phyloP scores from a whole-genome alignment of 2,329 filamentous ascomycete genomes.

The Aspergillus quadrilineatus region DNA sequence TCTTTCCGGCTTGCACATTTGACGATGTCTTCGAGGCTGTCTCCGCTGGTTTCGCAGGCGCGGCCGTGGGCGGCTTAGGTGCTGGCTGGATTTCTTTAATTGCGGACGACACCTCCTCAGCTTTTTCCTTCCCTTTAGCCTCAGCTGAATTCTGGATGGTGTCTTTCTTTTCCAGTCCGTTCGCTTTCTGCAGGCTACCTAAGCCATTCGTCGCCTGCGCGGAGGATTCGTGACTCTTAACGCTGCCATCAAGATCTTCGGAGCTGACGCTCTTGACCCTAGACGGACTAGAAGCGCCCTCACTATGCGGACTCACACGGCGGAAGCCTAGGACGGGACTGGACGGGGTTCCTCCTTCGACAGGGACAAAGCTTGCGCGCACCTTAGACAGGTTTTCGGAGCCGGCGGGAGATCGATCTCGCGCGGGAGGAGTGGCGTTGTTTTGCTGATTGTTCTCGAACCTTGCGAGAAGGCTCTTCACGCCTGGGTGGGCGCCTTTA shows the following conservation, averaged over 20 bases:
- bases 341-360: conserved; percentile 56
- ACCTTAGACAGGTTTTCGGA: conserved; percentile 65
- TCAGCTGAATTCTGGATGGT: conserved; percentile 10
- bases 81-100: conserved; percentile 23
- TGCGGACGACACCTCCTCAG: conserved; percentile 13
- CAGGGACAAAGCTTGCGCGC: conserved; percentile 70
- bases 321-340: conserved; percentile 43
- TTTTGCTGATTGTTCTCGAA: conserved; percentile 69
- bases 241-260: conserved; percentile 31
- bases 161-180: conserved; percentile 18
- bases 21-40: conserved; percentile 34
- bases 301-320: conserved; percentile 40
- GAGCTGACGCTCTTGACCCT: conserved; percentile 34
- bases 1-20: conserved; percentile 30
- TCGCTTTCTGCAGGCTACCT: conserved; percentile 16
- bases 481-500: conserved; percentile 45
- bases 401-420: conserved; percentile 65
- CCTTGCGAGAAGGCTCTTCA: conserved; percentile 75
- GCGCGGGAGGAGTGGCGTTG: conserved; percentile 62
- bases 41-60: conserved; percentile 24
- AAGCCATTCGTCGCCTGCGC: conserved; percentile 27
- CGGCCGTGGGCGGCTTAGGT: conserved; percentile 8
- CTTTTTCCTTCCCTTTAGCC: conserved; percentile 1
- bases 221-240: conserved; percentile 28
- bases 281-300: conserved; percentile 28